A percentile compares a stretch with the other conserved stretches of the same genome.
Conservation (phyloP, 306 rosid genomes). For the Fagus sylvatica region DNA sequence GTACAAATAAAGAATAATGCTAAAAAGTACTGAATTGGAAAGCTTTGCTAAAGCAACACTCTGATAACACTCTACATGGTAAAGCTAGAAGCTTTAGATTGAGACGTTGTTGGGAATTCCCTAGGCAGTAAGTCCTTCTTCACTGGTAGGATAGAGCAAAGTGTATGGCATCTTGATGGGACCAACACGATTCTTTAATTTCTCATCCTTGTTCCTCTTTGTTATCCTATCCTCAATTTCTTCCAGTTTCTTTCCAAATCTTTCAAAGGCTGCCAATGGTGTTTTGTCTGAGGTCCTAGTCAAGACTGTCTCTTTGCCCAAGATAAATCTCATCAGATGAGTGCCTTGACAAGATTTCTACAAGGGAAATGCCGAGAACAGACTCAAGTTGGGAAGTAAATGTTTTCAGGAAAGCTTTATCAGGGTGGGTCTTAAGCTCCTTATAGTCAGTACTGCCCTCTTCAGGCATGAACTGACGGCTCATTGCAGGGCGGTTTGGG, state of each 20-base stretch:
- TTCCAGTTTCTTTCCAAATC: slow-evolving; percentile 44
- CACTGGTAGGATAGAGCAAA: slow-evolving; percentile 52
- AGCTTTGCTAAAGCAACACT: neutral
- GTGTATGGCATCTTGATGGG: slow-evolving; percentile 68
- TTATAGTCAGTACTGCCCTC: slow-evolving; percentile 45
- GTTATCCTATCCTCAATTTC: slow-evolving; percentile 41
- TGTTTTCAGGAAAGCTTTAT: slow-evolving; percentile 63
- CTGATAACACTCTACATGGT: neutral
- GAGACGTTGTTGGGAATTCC: slow-evolving; percentile 80
- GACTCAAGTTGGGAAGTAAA: slow-evolving; percentile 49
- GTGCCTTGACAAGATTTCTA: slow-evolving; percentile 73
- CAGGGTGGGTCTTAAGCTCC: slow-evolving; percentile 52
- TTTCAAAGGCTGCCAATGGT: slow-evolving; percentile 46
- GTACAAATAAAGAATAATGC: neutral
- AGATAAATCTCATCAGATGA: slow-evolving; percentile 78
- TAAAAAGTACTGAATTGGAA: neutral
- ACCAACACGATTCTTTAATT: slow-evolving; percentile 50
- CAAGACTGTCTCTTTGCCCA: slow-evolving; percentile 55
- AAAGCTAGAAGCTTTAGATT: slow-evolving; percentile 19
- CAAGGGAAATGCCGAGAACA: slow-evolving; percentile 58
- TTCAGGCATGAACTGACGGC: slow-evolving; percentile 57
- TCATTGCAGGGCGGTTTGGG: slow-evolving; percentile 59
- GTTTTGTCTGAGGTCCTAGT: slow-evolving; percentile 66
- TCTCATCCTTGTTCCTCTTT: slow-evolving; percentile 46
- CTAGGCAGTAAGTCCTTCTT: slow-evolving; percentile 57